These are phyloP conservation scores for Plasmopara muralis DNA, from an alignment of 352 stramenopile species.

Conservation along the genomic window DNA sequence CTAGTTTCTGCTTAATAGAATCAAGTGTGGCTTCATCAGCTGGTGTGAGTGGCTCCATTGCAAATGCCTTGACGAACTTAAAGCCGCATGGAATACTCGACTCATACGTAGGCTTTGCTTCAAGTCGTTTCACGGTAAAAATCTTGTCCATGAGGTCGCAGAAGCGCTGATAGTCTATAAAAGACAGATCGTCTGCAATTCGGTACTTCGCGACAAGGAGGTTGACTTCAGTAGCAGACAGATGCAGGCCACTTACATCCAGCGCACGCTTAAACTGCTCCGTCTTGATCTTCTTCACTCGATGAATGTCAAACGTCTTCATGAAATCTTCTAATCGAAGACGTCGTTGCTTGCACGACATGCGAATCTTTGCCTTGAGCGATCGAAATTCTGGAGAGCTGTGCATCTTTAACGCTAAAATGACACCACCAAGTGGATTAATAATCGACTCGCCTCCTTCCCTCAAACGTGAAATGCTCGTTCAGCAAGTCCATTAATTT, in stretches of 20 bases:
- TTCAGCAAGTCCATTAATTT: no score
- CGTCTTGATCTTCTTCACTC: slow-evolving; percentile 75
- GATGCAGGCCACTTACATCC: slow-evolving; percentile 64
- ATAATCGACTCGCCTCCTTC: no score
- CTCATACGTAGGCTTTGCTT: slow-evolving; percentile 39
- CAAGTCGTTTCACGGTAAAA: slow-evolving; percentile 71
- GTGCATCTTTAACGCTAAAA: slow-evolving; percentile 28
- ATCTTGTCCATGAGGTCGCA: slow-evolving; percentile 83
- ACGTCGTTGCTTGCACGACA: slow-evolving; percentile 75
- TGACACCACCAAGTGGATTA: no score
- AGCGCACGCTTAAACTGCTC: slow-evolving; percentile 80
- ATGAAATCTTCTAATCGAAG: slow-evolving; percentile 84
- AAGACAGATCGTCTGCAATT: slow-evolving; percentile 44
- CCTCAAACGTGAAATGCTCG: no score
- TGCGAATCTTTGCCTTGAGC: slow-evolving; percentile 71
- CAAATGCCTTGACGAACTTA: slow-evolving; percentile 29
- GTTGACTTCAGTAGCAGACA: slow-evolving; percentile 44
- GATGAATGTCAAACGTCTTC: slow-evolving; percentile 82
- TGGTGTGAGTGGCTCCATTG: slow-evolving; percentile 20
- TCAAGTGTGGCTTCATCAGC: slow-evolving; percentile 31
- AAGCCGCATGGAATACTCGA: slow-evolving; percentile 29
- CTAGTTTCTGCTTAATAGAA: slow-evolving; percentile 48
- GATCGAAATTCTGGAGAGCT: slow-evolving; percentile 71
- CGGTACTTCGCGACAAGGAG: slow-evolving; percentile 66
- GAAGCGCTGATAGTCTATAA: slow-evolving; percentile 75